phyloP scores from a whole-genome alignment of 768 basidiomycete genomes.

The Phlebiopsis flavidoalba region DNA sequence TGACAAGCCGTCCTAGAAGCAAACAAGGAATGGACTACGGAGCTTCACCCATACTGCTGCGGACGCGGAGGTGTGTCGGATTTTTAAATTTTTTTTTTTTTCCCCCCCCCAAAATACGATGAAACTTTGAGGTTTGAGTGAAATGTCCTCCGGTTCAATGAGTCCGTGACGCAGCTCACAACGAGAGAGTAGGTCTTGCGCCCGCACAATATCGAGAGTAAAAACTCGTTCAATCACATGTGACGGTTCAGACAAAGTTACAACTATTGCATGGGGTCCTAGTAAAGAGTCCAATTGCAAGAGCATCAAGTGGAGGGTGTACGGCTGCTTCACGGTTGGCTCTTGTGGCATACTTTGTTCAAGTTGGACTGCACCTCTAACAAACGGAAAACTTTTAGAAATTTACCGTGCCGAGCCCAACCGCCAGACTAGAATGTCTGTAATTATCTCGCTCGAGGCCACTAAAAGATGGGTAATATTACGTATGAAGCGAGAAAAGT shows the following conservation, averaged over 20 bases:
- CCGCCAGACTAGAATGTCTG: slow-evolving; percentile 87
- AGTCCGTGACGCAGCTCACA: not conserved
- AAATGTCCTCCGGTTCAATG: not conserved
- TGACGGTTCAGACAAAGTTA: slow-evolving; percentile 95
- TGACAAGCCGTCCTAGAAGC: no score
- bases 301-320: slow-evolving; percentile 93
- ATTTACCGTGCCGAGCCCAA: slow-evolving; percentile 86
- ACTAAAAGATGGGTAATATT: slow-evolving; percentile 97
- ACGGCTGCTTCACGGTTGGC: slow-evolving; percentile 76
- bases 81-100: no score
- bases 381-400: slow-evolving; percentile 43
- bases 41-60: slow-evolving; percentile 95
- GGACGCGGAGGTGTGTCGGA: slow-evolving; percentile 88
- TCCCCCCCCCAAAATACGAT: slow-evolving; percentile 81
- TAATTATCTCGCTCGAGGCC: slow-evolving; percentile 95
- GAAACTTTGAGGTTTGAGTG: slow-evolving; percentile 74
- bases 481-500: slow-evolving; percentile 85
- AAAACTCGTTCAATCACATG: slow-evolving; percentile 76
- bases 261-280: slow-evolving; percentile 97
- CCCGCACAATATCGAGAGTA: slow-evolving; percentile 85
- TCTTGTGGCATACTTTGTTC: not conserved
- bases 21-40: slow-evolving; percentile 53
- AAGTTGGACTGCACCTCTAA: not conserved
- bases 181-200: slow-evolving; percentile 65
- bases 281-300: slow-evolving; percentile 81